These are phyloP conservation scores for Gossypium davidsonii DNA, from an alignment of 441 rosid genomes.

Conservation along the genomic window DNA sequence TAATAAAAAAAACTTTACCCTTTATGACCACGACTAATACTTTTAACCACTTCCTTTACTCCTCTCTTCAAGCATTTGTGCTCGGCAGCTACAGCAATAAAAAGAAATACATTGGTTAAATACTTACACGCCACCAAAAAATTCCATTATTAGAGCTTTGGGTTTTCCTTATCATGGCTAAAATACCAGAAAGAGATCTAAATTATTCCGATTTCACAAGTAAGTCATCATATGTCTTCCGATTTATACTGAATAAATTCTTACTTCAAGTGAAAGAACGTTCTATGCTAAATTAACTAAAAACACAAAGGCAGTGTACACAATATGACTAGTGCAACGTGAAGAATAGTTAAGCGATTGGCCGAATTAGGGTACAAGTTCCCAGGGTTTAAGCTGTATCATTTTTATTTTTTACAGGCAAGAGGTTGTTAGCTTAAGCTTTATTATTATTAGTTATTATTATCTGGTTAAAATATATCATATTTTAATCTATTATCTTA, in stretches of 20 bases:
- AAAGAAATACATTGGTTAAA: not conserved
- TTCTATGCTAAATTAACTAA: not conserved
- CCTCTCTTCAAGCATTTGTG: conserved; percentile 93
- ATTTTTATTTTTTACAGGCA: not conserved
- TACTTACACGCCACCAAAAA: not conserved
- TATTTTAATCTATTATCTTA: too few species aligned
- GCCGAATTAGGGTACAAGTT: conserved; percentile 27
- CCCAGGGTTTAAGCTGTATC: not conserved
- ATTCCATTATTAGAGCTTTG: not conserved
- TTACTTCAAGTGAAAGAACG: not conserved
- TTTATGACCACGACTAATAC: conserved; percentile 78
- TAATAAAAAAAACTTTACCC: conserved; percentile 40
- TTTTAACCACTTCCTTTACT: conserved; percentile 91
- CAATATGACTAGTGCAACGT: not conserved
- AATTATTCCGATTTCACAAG: not conserved
- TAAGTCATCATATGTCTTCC: not conserved
- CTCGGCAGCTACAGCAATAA: conserved; percentile 57
- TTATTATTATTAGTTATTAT: too few species aligned
- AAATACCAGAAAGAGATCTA: not conserved
- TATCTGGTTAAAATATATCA: too few species aligned
- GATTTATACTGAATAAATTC: not conserved
- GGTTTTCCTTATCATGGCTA: not conserved
- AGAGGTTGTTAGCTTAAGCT: too few species aligned
- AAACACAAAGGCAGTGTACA: not conserved
- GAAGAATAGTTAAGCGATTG: not conserved